Conservation (phyloP, 192 early-diverging fungal species). For the Chytriomyces sp. region DNA sequence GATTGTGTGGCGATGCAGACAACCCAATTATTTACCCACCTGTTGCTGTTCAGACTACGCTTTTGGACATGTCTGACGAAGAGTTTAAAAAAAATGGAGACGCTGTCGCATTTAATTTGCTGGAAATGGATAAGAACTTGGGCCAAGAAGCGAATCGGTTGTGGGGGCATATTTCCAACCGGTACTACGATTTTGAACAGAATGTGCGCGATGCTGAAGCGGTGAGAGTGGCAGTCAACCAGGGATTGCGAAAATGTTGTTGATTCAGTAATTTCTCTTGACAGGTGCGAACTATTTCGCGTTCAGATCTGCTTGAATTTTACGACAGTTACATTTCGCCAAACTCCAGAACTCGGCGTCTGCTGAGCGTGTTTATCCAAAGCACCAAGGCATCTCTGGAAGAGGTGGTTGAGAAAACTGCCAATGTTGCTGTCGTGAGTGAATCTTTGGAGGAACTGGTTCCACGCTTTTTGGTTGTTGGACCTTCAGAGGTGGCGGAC, state of each 20-base stretch:
- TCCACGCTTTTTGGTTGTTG: neutral
- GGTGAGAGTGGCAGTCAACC: slow-evolving; percentile 38
- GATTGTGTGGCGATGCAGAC: slow-evolving; percentile 16
- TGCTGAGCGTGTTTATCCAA: slow-evolving; percentile 68
- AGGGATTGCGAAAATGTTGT: neutral
- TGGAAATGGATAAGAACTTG: slow-evolving; percentile 81
- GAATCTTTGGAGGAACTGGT: neutral
- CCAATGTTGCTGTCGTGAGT: neutral
- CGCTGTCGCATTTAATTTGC: slow-evolving; percentile 64
- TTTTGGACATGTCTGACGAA: slow-evolving; percentile 59
- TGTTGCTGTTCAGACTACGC: slow-evolving; percentile 3
- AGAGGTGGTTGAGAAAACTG: neutral
- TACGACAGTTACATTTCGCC: slow-evolving; percentile 64
- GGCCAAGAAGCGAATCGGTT: slow-evolving; percentile 67
- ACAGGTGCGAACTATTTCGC: slow-evolving; percentile 41
- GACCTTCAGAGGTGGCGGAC: neutral
- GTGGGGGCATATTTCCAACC: slow-evolving; percentile 71
- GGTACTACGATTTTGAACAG: slow-evolving; percentile 85
- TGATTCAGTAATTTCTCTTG: neutral
- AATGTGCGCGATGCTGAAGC: slow-evolving; percentile 64
- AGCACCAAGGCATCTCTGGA: slow-evolving; percentile 19
- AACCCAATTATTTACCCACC: neutral
- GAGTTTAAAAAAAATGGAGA: slow-evolving; percentile 70
- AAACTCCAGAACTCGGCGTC: slow-evolving; percentile 55
- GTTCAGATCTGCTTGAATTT: slow-evolving; percentile 62